Conservation (phyloP, 1,284 basidiomycete species). For the Xanthoconium separans region DNA sequence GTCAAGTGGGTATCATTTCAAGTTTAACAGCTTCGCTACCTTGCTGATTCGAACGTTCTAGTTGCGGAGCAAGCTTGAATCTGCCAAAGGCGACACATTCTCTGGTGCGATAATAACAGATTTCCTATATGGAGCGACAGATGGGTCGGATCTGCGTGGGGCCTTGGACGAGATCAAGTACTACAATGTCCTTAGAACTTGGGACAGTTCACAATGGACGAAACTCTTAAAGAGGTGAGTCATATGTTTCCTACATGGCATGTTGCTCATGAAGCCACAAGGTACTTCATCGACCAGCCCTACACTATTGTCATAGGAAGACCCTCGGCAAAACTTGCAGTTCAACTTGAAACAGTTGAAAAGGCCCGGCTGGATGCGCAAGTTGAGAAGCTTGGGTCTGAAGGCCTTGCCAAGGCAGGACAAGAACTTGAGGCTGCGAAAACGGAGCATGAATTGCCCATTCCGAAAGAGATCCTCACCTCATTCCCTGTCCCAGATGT, state of each 20-base stretch:
- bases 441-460: constrained; percentile 80
- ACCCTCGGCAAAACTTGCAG: constrained; percentile 85
- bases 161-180: constrained; percentile 82
- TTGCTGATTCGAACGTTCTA: constrained; percentile 28
- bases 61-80: constrained; percentile 76
- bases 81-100: constrained; percentile 75
- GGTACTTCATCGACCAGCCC: constrained; percentile 76
- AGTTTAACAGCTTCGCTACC: not conserved
- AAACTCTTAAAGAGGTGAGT: constrained; percentile 75
- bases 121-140: constrained; percentile 83
- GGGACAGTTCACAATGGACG: constrained; percentile 80
- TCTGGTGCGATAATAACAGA: constrained; percentile 77
- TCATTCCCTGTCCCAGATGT: constrained; percentile 88
- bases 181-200: constrained; percentile 66
- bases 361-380: constrained; percentile 77
- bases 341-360: constrained; percentile 81
- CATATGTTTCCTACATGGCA: not conserved
- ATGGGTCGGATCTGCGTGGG: constrained; percentile 77
- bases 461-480: constrained; percentile 79
- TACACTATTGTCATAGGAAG: constrained; percentile 80
- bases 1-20: constrained; percentile 55
- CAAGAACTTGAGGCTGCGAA: constrained; percentile 81
- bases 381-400: constrained; percentile 70
- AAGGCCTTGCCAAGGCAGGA: constrained; percentile 75
- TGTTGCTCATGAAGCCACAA: constrained; percentile 32